Conservation (phyloP, 129 eudicot species). For the Flaveria sonorensis region DNA sequence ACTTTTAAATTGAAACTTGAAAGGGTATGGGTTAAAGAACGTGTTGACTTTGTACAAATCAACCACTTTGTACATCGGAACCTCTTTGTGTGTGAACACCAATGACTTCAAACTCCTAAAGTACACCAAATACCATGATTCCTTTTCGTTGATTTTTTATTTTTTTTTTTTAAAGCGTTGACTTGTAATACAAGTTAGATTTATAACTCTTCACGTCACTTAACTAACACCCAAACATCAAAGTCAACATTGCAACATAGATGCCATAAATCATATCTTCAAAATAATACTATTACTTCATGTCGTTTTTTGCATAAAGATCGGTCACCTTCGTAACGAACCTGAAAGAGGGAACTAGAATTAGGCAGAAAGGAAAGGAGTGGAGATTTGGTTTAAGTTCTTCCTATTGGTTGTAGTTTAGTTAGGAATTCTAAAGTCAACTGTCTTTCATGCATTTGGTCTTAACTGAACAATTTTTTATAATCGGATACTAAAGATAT, state of each 20-base stretch:
- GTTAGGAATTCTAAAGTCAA: conserved; percentile 3
- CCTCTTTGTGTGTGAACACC: conserved; percentile 8
- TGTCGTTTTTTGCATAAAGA: neutral
- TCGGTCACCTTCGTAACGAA: neutral
- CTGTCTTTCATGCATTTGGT: conserved; percentile 12
- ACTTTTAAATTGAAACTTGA: neutral
- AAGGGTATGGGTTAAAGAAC: neutral
- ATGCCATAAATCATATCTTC: too few relatives aligned
- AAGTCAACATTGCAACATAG: neutral
- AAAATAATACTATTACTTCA: neutral
- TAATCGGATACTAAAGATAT: conserved; percentile 2
- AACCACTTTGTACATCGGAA: conserved; percentile 13
- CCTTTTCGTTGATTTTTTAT: conserved; percentile 7
- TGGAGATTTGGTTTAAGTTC: neutral
- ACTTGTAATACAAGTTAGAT: neutral
- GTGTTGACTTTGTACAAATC: conserved; percentile 2
- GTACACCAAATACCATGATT: conserved; percentile 10
- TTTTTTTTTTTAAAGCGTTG: too few relatives aligned
- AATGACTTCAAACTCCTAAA: conserved; percentile 8
- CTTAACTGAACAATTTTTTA: neutral
- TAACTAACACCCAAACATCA: conserved; percentile 4
- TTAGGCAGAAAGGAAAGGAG: neutral
- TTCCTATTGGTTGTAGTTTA: conserved; percentile 14
- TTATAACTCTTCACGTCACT: neutral
- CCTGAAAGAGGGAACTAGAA: neutral